Base-by-base conservation (phyloP, 2,329 filamentous ascomycete species). In the Cercospora canescens region DNA sequence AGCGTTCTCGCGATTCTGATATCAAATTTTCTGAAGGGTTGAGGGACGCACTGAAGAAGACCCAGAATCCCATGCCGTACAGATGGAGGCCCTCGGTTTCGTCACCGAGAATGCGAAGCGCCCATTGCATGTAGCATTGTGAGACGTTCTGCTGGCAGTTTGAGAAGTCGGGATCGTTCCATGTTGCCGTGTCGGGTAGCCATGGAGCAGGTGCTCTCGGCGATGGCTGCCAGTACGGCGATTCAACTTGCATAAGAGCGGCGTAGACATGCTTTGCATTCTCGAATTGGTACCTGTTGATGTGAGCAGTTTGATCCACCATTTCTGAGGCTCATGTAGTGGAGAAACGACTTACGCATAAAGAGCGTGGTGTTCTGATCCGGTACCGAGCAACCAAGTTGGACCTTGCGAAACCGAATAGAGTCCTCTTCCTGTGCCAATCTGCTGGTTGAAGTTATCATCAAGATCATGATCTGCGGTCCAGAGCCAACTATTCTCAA, bases 341-440 rank as follows among this genome's bases (percentile, higher is more conserved):
- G 18, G 6, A 7, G 7, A 4, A 37, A 12, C 18, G 28, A 32
- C 57, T 45, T 34, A 60, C 68, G 85, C 80, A 70, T 86, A 86
- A 35, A 86, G 73, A 1, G 79, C 78, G 77, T 82, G 83, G 72
- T 86, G 84, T 71, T 86, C 84, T 41, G 81, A 81, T 2, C 79
- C 80, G 1, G 83, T 84, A 21, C 83, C 84, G 8, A 82, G 71
- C 54, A 87, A 75, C 85, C 85, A 87, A 9, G 81, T 85, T 2
- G 60, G 60, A 80, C 81, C 24, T 76, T 75, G 8, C 76, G 81
- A 39, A 77, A 60, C 79, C 69, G 85, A 81, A 60, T 67, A 64
- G 24, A 71, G 63, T 18, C 72, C 72, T 48, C 84, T 80, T 26
- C 81, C 84, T 24, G 79, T 82, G 21, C 76, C 75, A 67, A 76